Base-by-base conservation (phyloP, 495 filamentous ascomycete genomes). In the Halenospora varia region DNA sequence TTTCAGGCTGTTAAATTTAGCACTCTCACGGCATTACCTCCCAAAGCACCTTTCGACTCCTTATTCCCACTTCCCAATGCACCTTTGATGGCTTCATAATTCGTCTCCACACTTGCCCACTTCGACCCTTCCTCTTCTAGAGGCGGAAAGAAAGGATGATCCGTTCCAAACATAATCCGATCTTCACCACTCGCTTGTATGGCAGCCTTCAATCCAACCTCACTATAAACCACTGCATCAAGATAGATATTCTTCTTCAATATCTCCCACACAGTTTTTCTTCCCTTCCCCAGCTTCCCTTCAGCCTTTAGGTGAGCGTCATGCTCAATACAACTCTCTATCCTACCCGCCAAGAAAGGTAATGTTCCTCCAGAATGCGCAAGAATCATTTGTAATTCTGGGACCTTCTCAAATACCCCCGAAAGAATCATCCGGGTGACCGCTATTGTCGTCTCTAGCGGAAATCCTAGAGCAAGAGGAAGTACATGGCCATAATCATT, bases 121-220 rank as follows among this genome's bases (percentile, higher is more conserved):
- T 87, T 76, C 42, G 77, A 77, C 53, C 81, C 80, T 41, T 79
- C 77, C 25, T 62, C 76, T 23, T 75, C 75, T 13, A 96, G 62
- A 1, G 92, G 92, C 26, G 93, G 93, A 71, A 96, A 97, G 73
- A 97, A 97, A 0, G 93, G 93, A 73, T 96, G 90, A 70, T 96
- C 93, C 2, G 90, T 96, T 18, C 89, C 92, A 76, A 96, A 62
- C 62, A 71, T 71, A 52, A 68, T 62, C 56, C 68, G 62, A 47
- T 68, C 66, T 22, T 55, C 63, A 3, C 62, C 65, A 54, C 61
- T 63, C 19, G 58, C 62, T 44, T 65, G 58, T 26, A 65, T 63
- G 20, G 65, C 62, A 54, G 64, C 64, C 26, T 57, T 69, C 22
- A 64, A 52, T 15, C 65, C 68, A 10, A 62, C 59, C 35, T 62